These are phyloP conservation scores for Suillus discolor DNA, from an alignment of 768 basidiomycete species.

Conservation along the genomic window DNA sequence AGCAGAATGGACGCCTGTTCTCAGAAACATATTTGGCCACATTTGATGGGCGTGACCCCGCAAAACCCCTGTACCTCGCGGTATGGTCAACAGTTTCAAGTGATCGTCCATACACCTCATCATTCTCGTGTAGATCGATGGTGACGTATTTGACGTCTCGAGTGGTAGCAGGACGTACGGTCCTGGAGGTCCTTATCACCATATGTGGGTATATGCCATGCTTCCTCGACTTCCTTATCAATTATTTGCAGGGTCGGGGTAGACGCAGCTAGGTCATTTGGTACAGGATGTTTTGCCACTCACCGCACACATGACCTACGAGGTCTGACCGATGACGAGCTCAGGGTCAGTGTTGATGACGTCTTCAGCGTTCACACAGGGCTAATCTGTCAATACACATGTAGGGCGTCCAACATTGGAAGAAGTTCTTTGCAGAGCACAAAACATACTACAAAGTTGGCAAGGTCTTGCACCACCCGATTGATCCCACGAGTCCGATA, in stretches of 20 bases:
- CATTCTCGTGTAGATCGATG: conserved; percentile 67
- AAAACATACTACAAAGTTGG: conserved; percentile 81
- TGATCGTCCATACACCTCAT: conserved; percentile 4
- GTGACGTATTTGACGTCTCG: conserved; percentile 93
- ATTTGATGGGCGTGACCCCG: conserved; percentile 70
- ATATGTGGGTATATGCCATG: conserved; percentile 49
- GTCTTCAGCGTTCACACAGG: background rate
- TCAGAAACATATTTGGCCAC: conserved; percentile 67
- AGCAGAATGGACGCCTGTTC: conserved; percentile 69
- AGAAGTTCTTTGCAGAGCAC: conserved; percentile 83
- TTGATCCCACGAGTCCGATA: conserved; percentile 75
- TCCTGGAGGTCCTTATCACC: conserved; percentile 82
- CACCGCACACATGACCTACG: conserved; percentile 92
- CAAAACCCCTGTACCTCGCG: conserved; percentile 81
- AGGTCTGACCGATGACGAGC: conserved; percentile 72
- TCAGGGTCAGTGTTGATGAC: conserved; percentile 51
- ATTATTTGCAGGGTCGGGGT: conserved; percentile 63
- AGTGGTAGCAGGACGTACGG: conserved; percentile 77
- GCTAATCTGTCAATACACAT: conserved; percentile 6
- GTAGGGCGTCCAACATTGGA: conserved; percentile 86
- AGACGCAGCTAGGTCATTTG: conserved; percentile 92
- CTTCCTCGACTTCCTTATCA: conserved; percentile 15
- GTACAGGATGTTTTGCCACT: conserved; percentile 89
- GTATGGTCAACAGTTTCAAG: conserved; percentile 42
- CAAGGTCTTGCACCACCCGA: conserved; percentile 70